A percentile compares a stretch with the other conserved stretches of the same genome.
These are phyloP conservation scores for Blastobotrys raffinosifermentans DNA, from an alignment of 1,139 yeast species.

Conservation along the genomic window DNA sequence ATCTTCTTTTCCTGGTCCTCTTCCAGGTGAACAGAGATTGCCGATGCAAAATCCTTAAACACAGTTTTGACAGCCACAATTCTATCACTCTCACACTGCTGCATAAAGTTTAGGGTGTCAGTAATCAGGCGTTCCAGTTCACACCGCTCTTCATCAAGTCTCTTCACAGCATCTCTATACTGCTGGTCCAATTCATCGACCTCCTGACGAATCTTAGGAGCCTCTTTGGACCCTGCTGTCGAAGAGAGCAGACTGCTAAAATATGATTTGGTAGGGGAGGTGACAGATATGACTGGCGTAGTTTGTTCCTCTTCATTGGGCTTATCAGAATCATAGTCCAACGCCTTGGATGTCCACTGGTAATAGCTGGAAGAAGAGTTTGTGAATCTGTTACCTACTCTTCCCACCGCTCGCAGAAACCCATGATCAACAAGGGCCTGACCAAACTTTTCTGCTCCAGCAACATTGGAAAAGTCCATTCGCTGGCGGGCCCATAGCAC, in stretches of 20 bases:
- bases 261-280: background rate
- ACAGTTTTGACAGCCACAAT: conserved; percentile 61
- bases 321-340: conserved; percentile 15
- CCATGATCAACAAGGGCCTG: conserved; percentile 62
- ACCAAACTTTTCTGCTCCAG: conserved; percentile 66
- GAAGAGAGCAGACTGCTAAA: background rate
- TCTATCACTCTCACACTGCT: conserved; percentile 71
- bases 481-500: conserved; percentile 50
- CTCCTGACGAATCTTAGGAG: conserved; percentile 21
- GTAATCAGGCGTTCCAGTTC: conserved; percentile 62
- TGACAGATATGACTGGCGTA: conserved; percentile 21
- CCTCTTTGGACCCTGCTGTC: conserved; percentile 7
- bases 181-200: conserved; percentile 43
- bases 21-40: conserved; percentile 44
- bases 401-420: conserved; percentile 54
- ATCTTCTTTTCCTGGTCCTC: conserved; percentile 38
- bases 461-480: conserved; percentile 40
- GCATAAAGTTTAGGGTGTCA: conserved; percentile 64
- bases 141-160: conserved; percentile 60
- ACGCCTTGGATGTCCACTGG: conserved; percentile 64
- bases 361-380: conserved; percentile 64
- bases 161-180: conserved; percentile 49
- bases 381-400: conserved; percentile 49
- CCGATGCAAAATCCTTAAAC: conserved; percentile 55
- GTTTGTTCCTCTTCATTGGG: background rate